These are phyloP conservation scores for Scopulariopsis brevicaulis DNA, from an alignment of 2,329 filamentous ascomycete genomes.

Conservation along the genomic window DNA sequence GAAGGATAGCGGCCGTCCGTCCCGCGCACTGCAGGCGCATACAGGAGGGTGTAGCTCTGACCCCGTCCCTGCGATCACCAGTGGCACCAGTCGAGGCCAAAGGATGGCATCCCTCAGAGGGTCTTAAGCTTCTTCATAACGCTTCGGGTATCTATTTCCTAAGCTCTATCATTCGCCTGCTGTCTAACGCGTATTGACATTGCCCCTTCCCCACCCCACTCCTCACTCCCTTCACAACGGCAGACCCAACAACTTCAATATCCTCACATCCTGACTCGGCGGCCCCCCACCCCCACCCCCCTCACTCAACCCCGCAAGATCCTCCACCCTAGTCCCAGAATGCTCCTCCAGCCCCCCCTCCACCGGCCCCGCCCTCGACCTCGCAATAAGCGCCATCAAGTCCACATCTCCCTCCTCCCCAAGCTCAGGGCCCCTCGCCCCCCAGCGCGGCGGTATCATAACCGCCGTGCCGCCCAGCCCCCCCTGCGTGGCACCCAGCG, in stretches of 20 bases:
- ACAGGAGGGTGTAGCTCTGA: too few species aligned
- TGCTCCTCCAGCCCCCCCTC: conserved; percentile 25
- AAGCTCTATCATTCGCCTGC: too few species aligned
- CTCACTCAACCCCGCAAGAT: conserved; percentile 21
- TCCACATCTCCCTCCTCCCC: conserved; percentile 11
- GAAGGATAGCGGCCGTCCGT: too few species aligned
- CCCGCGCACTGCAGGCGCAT: too few species aligned
- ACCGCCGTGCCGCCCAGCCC: not conserved
- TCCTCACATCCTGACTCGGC: conserved; percentile 25
- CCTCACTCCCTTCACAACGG: not conserved
- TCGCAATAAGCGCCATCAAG: conserved; percentile 17
- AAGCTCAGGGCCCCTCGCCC: conserved; percentile 4
- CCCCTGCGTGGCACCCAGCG: conserved; percentile 8
- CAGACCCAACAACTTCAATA: conserved; percentile 14
- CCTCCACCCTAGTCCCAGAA: conserved; percentile 24
- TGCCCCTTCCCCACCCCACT: not conserved
- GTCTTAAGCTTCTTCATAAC: too few species aligned
- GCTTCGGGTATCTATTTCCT: too few species aligned
- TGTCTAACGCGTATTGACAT: not conserved
- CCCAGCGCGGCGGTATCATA: conserved; percentile 5
- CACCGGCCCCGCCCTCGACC: conserved; percentile 14
- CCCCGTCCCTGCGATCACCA: too few species aligned
- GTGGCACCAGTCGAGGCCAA: too few species aligned
- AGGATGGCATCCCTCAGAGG: too few species aligned
- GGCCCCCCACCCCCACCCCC: conserved; percentile 16